A percentile compares a stretch with the other conserved stretches of the same genome.
Evolutionary conservation across 192 early-diverging fungal genomes (phyloP).

Genomic region (Linnemannia elongata): DNA sequence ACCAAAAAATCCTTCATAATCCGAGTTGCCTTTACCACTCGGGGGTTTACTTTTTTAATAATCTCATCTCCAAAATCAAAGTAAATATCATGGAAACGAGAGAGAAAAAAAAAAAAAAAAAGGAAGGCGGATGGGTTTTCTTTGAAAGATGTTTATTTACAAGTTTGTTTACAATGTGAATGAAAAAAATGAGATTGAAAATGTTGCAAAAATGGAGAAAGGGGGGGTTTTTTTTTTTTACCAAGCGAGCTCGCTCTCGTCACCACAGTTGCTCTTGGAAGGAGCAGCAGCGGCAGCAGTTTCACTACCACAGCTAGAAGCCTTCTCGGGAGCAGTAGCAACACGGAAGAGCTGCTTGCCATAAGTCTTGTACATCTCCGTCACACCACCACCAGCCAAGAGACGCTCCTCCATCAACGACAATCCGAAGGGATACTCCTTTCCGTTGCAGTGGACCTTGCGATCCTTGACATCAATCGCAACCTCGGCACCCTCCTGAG

Average conservation of each 20-base stretch:
- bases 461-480: constrained; percentile 77
- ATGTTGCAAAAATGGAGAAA: too few relatives aligned
- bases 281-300: constrained; percentile 23
- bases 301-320: constrained; percentile 42
- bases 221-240: constrained; percentile 17
- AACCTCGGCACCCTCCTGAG: constrained; percentile 80
- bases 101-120: too few relatives aligned
- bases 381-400: constrained; percentile 80
- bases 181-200: constrained; percentile 14
- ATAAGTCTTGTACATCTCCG: constrained; percentile 86
- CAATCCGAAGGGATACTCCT: constrained; percentile 72
- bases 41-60: too few relatives aligned
- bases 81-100: too few relatives aligned
- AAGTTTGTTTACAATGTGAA: constrained; percentile 11
- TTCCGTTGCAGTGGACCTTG: constrained; percentile 69
- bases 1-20: too few relatives aligned
- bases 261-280: constrained; percentile 47
- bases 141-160: constrained; percentile 4
- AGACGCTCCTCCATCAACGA: constrained; percentile 83
- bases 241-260: constrained; percentile 55
- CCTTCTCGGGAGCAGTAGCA: constrained; percentile 70
- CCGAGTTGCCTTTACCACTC: too few relatives aligned
- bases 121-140: background rate
- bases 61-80: too few relatives aligned
- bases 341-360: constrained; percentile 80